These are phyloP conservation scores for Protea cynaroides DNA, from an alignment of 164 flowering plant genomes.

Conservation along the genomic window DNA sequence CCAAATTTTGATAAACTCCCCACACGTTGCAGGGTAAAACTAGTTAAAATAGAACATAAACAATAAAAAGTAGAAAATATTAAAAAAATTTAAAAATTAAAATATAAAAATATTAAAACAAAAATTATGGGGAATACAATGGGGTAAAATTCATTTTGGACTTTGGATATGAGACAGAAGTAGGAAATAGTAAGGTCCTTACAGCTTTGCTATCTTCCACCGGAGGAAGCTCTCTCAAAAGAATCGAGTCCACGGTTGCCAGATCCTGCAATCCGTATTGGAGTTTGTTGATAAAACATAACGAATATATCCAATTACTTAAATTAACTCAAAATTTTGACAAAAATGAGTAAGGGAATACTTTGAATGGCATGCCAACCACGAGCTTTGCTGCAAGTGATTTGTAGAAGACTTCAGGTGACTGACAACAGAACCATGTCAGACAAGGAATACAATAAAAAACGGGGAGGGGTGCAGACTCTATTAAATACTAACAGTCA, in stretches of 20 bases:
- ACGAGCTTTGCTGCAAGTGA: constrained; percentile 90
- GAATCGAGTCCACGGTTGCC: constrained; percentile 91
- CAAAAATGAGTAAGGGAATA: constrained; percentile 13
- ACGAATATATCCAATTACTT: not conserved
- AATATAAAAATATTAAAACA: too few species aligned
- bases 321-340: not conserved
- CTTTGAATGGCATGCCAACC: constrained; percentile 99
- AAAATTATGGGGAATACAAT: not conserved
- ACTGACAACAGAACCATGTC: constrained; percentile 32
- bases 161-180: not conserved
- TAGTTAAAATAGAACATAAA: not conserved
- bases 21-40: not conserved
- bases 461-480: not conserved
- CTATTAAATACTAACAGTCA: too few species aligned
- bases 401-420: constrained; percentile 79
- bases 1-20: constrained; percentile 1
- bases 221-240: constrained; percentile 83
- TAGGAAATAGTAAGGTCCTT: constrained; percentile 21
- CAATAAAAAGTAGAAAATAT: not conserved
- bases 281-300: constrained; percentile 4
- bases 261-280: constrained; percentile 52
- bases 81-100: too few species aligned
- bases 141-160: not conserved
- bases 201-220: constrained; percentile 73
- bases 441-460: constrained; percentile 6